Percentiles rank a stretch among this genome's conserved stretches.
phyloP scores from a whole-genome alignment of 1,139 yeast genomes.

The Debaryomyces singareniensis region DNA sequence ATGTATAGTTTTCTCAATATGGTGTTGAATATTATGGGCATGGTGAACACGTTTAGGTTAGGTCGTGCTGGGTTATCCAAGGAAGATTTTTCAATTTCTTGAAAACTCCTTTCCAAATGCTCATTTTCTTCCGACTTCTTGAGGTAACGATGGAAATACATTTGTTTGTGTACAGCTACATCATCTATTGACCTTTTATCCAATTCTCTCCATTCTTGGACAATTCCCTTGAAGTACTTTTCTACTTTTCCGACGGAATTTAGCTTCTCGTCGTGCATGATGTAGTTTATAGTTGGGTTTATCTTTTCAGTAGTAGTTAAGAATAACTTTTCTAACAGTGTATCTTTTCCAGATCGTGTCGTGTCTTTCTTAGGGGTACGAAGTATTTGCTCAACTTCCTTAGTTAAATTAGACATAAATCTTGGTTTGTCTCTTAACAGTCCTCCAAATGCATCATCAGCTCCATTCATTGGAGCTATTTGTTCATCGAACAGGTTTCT shows the following conservation, averaged over 20 bases:
- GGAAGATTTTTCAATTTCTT: too few relatives aligned
- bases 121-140: background rate
- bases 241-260: slow-evolving; percentile 9
- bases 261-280: slow-evolving; percentile 9
- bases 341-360: background rate
- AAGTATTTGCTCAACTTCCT: background rate
- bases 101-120: too few relatives aligned
- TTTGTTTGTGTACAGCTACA: slow-evolving; percentile 4
- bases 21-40: slow-evolving; percentile 33
- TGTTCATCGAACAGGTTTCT: background rate
- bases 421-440: background rate
- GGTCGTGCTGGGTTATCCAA: slow-evolving; percentile 21
- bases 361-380: background rate
- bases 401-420: background rate
- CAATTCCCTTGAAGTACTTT: slow-evolving; percentile 10
- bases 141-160: slow-evolving; percentile 4
- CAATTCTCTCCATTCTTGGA: slow-evolving; percentile 11
- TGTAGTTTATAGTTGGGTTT: slow-evolving; percentile 17
- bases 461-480: background rate
- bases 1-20: slow-evolving; percentile 19
- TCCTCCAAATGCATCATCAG: background rate
- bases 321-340: slow-evolving; percentile 12
- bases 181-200: slow-evolving; percentile 2
- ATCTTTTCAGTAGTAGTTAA: slow-evolving; percentile 16
- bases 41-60: slow-evolving; percentile 25